Evolutionary conservation across 2,329 filamentous ascomycete genomes (phyloP), one percentile per base, ranked within the genome.

Genomic region (Gremmenia infestans): DNA sequence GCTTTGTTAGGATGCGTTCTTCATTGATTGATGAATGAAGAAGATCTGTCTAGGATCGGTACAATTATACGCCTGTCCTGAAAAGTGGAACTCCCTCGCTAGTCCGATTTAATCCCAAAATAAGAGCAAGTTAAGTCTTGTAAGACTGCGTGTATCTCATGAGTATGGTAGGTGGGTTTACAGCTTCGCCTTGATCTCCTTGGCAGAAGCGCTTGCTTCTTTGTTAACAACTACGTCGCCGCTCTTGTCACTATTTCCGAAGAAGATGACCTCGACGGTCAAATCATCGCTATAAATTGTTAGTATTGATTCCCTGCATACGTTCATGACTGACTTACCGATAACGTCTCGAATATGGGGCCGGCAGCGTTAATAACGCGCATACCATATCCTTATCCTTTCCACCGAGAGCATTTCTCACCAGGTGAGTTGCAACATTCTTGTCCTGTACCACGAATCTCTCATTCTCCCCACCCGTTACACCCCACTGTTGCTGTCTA

Each of bases 191-290:
- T 69, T 70, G 15, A 64, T 48, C n/a, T 69, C 65, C 12, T 53
- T 60, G 36, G 61, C 64, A 12, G 60, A 60, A 43, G 88, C 89
- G 58, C 87, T 96, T 1, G 94, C 94, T 68, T 97, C 93, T 61
- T 87, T 78, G 72, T 97, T 99, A 56, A 96, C 72, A 5, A 87
- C 82, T 5, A 97, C 87, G 60, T 87, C 86, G 37, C 92, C 91
- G 32, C 81, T 88, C 70, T 86, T 86, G 52, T 86, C 77, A 37
- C 87, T 83, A 64, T 96, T 84, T 58, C 94, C 94, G 67, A 99
- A 99, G 80, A 99, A 99, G 68, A 99, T 96, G 59, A 99, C 94
- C 72, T 99, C 91, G 15, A 99, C 93, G 0, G 94, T 99, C 60
- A 99, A 76, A 70, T 99, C 94, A 70, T 99, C 94, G 64, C 91